A percentile compares a stretch with the other conserved stretches of the same genome.
Conservation (phyloP, 176 grass and related monocot genomes). For the Puya raimondii region DNA sequence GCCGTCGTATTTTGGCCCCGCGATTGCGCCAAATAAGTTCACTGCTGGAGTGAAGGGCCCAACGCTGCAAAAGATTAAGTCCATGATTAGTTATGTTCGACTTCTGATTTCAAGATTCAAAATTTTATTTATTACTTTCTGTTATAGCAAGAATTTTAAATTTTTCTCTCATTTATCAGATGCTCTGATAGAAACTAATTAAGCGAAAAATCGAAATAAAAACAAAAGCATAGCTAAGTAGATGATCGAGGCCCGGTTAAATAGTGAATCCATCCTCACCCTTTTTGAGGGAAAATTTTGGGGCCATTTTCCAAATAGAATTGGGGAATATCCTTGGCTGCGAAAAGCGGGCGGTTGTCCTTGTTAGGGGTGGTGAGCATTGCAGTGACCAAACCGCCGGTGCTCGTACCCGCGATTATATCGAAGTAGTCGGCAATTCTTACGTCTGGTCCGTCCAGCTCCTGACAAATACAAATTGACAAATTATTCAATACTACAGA, state of each 20-base stretch:
- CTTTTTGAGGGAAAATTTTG: slow-evolving; percentile 26
- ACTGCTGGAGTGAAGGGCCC: not conserved
- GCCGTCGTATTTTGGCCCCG: slow-evolving; percentile 31
- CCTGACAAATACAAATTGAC: not conserved
- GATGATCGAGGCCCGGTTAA: too few species aligned
- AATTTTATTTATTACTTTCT: too few species aligned
- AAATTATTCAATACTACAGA: not conserved
- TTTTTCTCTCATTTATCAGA: too few species aligned
- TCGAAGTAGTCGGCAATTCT: slow-evolving; percentile 58
- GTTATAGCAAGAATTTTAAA: too few species aligned
- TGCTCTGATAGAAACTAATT: too few species aligned
- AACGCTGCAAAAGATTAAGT: not conserved
- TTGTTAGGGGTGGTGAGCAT: slow-evolving; percentile 40
- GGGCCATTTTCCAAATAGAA: slow-evolving; percentile 40
- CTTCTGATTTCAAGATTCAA: too few species aligned
- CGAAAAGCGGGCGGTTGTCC: slow-evolving; percentile 36
- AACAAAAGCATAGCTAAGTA: too few species aligned
- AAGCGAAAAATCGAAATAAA: too few species aligned
- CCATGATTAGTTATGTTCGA: not conserved
- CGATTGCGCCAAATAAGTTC: not conserved
- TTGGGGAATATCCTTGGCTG: slow-evolving; percentile 26
- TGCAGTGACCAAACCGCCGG: slow-evolving; percentile 41
- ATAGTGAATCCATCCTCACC: not conserved
- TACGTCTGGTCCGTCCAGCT: slow-evolving; percentile 24
- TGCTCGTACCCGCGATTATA: slow-evolving; percentile 43